Conservation (phyloP, 768 basidiomycete genomes). For the Russula ochroleuca region DNA sequence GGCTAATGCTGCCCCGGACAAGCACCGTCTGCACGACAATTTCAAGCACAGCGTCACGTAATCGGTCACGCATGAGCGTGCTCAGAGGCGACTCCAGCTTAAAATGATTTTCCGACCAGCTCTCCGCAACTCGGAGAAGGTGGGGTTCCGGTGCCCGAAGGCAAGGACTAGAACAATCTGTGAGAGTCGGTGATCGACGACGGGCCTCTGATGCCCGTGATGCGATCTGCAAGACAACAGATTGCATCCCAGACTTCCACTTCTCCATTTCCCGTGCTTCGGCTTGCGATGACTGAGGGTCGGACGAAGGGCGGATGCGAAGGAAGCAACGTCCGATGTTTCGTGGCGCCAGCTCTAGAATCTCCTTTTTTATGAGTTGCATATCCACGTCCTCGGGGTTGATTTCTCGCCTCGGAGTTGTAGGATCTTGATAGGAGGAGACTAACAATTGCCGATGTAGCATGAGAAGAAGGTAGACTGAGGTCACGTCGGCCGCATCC, state of each 20-base stretch:
- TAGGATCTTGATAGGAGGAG: slow-evolving; percentile 39
- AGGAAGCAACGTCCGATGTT: slow-evolving; percentile 60
- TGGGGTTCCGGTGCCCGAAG: slow-evolving; percentile 34
- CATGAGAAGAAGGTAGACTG: slow-evolving; percentile 75
- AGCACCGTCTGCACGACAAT: slow-evolving; percentile 47
- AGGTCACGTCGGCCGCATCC: slow-evolving; percentile 71
- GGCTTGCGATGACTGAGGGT: slow-evolving; percentile 24
- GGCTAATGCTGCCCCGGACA: slow-evolving; percentile 43
- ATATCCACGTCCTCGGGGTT: slow-evolving; percentile 52
- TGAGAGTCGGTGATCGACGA: slow-evolving; percentile 1
- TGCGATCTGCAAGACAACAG: slow-evolving; percentile 67
- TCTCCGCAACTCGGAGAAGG: slow-evolving; percentile 58
- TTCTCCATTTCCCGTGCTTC: slow-evolving; percentile 44
- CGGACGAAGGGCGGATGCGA: slow-evolving; percentile 17
- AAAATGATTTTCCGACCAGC: slow-evolving; percentile 70
- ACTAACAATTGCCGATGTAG: slow-evolving; percentile 72
- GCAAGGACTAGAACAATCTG: slow-evolving; percentile 1
- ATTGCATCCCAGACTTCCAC: slow-evolving; percentile 38
- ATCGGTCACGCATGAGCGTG: slow-evolving; percentile 54
- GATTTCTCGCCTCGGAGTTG: slow-evolving; percentile 33
- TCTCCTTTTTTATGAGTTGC: slow-evolving; percentile 63
- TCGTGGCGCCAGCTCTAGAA: slow-evolving; percentile 61
- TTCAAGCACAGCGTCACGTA: slow-evolving; percentile 60
- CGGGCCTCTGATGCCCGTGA: slow-evolving; percentile 55
- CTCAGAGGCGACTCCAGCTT: slow-evolving; percentile 55